A percentile compares a stretch with the other conserved stretches of the same genome.
phyloP scores from a whole-genome alignment of 805 yeast genomes.

The Myxozyma mucilagina region DNA sequence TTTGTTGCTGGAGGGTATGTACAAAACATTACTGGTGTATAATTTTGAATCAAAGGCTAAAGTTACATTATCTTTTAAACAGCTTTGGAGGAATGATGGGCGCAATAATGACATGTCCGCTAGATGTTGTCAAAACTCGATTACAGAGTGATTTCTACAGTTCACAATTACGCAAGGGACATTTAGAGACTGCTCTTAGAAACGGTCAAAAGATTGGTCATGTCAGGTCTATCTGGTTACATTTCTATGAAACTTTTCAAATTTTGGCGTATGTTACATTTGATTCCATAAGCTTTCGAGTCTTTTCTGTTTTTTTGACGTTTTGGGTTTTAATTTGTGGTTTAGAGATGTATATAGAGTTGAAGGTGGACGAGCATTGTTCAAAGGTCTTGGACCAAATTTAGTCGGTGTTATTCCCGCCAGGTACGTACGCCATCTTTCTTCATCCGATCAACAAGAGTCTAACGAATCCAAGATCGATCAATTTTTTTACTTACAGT shows the following conservation, averaged over 20 bases:
- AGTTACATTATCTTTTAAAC: not conserved
- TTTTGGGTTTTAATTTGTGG: not conserved
- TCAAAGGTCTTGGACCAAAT: conserved; percentile 95
- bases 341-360: conserved; percentile 57
- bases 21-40: not conserved
- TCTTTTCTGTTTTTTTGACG: no score
- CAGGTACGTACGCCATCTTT: conserved; percentile 28
- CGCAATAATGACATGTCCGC: conserved; percentile 88
- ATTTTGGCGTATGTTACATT: conserved; percentile 48
- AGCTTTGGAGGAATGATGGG: conserved; percentile 98
- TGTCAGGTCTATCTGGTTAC: conserved; percentile 56
- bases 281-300: not conserved
- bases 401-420: conserved; percentile 98
- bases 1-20: conserved; percentile 47
- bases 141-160: conserved; percentile 81
- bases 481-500: conserved; percentile 96
- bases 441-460: not conserved
- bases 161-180: conserved; percentile 20
- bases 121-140: conserved; percentile 92
- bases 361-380: conserved; percentile 85
- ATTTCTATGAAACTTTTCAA: conserved; percentile 77
- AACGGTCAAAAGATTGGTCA: conserved; percentile 30
- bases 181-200: conserved; percentile 15
- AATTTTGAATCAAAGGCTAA: not conserved
- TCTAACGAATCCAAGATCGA: conserved; percentile 53